These are phyloP conservation scores for Leishmania arabica DNA, from an alignment of 208 protist species.

Conservation along the genomic window DNA sequence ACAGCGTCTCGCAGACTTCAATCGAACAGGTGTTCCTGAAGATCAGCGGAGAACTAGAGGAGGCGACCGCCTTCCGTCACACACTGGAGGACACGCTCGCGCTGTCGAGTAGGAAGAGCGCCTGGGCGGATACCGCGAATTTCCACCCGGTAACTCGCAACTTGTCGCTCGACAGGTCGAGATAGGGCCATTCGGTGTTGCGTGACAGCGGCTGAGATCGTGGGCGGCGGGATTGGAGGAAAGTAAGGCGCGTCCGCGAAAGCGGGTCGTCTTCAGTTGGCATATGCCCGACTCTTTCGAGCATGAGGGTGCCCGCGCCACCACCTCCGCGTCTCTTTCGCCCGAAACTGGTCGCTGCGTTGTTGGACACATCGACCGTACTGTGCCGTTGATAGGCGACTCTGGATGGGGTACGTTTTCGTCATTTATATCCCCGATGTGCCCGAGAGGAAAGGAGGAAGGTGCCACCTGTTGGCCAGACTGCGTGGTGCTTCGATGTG, in stretches of 20 bases:
- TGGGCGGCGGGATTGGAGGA: not conserved
- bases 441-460: not conserved
- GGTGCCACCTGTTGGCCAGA: not conserved
- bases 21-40: conserved; percentile 87
- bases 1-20: conserved; percentile 79
- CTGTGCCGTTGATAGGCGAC: not conserved
- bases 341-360: not conserved
- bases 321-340: not conserved
- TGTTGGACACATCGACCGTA: no score
- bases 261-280: not conserved
- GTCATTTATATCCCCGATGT: not conserved
- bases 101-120: not conserved
- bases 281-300: not conserved
- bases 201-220: not conserved
- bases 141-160: not conserved
- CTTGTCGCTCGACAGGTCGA: not conserved
- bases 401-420: not conserved
- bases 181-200: no score
- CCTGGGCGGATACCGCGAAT: not conserved
- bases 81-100: not conserved
- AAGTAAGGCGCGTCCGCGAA: not conserved
- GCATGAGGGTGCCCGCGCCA: not conserved
- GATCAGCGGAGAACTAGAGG: conserved; percentile 60
- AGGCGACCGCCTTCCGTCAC: conserved; percentile 16
- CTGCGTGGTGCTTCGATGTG: not conserved